Evolutionary conservation across 2,329 filamentous ascomycete genomes (phyloP), one percentile per base, ranked within the genome.

Genomic region (Trichoderma atrobrunneum): DNA sequence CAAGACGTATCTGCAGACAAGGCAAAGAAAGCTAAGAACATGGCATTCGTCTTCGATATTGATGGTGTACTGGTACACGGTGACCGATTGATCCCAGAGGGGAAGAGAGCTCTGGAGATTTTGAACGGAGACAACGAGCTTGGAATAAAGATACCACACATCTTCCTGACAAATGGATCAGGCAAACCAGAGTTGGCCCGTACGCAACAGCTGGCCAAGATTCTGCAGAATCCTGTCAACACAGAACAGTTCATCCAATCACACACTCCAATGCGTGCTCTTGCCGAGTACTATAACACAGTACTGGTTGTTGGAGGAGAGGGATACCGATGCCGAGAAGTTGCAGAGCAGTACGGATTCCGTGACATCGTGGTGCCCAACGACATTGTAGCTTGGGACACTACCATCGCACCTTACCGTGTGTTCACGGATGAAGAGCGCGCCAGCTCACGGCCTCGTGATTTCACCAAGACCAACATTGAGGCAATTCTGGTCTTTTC

Each of bases 41-140:
- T 69, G 66, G 66, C 66, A 16, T 69, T 69, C 6, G 66, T 69
- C 36, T 69, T 69, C 56, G 66, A 69, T 8, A 69, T 69, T 18
- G 66, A 69, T 26, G 66, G 66, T 5, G 66, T 69, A 7, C 26
- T 69, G 26, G 66, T 69, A n/a, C 66, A 69, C 6, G 66, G 66
- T 1, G 66, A 69, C 10, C 36, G 66, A 1, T 28, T 69, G 56
- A 69, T 69, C 5, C 66, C 66, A 34, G 66, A 69, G 56, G 66
- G 66, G 12, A 69, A 69, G 36, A 61, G 66, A 21, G 66, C 66
- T n/a, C 21, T 69, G 8, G 66, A 69, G 36, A 69, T 69, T 12
- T 3, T 69, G 36, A 69, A 69, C 16, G 66, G 66, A 24, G 66
- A 69, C n/a, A 69, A 69, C 12, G 66, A 69, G 39, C 66, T 69